phyloP scores from a whole-genome alignment of 2,329 filamentous ascomycete genomes.

The Sporothrix euskadiensis region DNA sequence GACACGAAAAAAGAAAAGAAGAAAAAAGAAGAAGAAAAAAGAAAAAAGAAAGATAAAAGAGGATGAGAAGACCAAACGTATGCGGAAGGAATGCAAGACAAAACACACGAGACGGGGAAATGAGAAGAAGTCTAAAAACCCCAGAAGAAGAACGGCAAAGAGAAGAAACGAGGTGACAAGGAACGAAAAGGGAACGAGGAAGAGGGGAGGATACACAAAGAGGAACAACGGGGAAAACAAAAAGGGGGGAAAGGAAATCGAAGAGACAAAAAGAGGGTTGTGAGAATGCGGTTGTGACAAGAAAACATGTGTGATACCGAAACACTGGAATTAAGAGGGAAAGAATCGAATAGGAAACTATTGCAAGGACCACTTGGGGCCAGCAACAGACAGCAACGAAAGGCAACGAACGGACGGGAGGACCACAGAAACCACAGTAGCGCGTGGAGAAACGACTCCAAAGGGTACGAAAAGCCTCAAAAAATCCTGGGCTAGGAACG shows the following conservation, averaged over 20 bases:
- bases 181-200: neutral
- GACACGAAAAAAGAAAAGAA: neutral
- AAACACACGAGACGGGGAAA: slow-evolving; percentile 13
- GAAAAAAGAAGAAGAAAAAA: neutral
- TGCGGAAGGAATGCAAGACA: slow-evolving; percentile 14
- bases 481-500: slow-evolving; percentile 3
- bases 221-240: neutral
- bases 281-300: neutral
- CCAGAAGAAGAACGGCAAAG: neutral
- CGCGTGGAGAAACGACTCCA: neutral
- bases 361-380: neutral
- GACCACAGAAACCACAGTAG: neutral
- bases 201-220: neutral
- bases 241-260: neutral
- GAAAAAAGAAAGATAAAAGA: neutral
- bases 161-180: neutral
- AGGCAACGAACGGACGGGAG: neutral
- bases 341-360: neutral
- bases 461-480: neutral
- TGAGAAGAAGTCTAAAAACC: neutral
- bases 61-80: neutral
- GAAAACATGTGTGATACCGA: neutral
- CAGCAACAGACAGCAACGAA: neutral
- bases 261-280: neutral
- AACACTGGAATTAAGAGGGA: slow-evolving; percentile 12